Evolutionary conservation across 2,329 filamentous ascomycete genomes (phyloP).

Genomic region (Nannizziopsis arthrosporioides): DNA sequence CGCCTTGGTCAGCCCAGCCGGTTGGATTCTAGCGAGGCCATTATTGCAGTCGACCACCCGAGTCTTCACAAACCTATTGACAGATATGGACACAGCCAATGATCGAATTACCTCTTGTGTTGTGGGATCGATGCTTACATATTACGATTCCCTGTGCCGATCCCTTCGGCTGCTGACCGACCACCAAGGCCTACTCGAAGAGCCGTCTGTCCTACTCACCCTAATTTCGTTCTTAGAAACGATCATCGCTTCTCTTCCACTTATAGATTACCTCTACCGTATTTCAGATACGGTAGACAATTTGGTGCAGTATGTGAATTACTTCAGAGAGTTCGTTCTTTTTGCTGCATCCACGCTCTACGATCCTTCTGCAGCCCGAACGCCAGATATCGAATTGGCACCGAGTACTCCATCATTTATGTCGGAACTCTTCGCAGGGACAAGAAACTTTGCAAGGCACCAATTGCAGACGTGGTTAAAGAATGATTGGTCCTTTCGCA

Average conservation of each 20-base stretch:
- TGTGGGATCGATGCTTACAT: slow-evolving; percentile 26
- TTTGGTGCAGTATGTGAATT: slow-evolving; percentile 26
- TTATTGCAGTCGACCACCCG: slow-evolving; percentile 39
- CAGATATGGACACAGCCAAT: slow-evolving; percentile 36
- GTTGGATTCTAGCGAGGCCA: slow-evolving; percentile 44
- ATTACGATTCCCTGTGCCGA: slow-evolving; percentile 31
- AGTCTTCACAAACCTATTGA: slow-evolving; percentile 36
- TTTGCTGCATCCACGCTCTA: slow-evolving; percentile 25
- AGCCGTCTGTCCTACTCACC: slow-evolving; percentile 30
- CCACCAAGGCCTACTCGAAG: slow-evolving; percentile 26
- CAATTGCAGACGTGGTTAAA: slow-evolving; percentile 36
- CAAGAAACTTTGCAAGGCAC: slow-evolving; percentile 27
- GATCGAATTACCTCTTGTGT: slow-evolving; percentile 28
- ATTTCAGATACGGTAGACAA: slow-evolving; percentile 19
- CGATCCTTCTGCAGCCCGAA: slow-evolving; percentile 13
- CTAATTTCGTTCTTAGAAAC: slow-evolving; percentile 32
- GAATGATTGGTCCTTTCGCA: slow-evolving; percentile 37
- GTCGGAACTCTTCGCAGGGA: slow-evolving; percentile 17
- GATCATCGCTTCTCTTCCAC: slow-evolving; percentile 30
- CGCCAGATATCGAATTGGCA: slow-evolving; percentile 15
- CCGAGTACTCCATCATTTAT: background rate
- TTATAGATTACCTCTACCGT: slow-evolving; percentile 39
- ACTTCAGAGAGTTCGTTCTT: slow-evolving; percentile 31
- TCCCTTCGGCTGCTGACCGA: slow-evolving; percentile 28
- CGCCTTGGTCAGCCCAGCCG: slow-evolving; percentile 34